Conservation (phyloP, 441 rosid genomes). For the Jatropha multifida region DNA sequence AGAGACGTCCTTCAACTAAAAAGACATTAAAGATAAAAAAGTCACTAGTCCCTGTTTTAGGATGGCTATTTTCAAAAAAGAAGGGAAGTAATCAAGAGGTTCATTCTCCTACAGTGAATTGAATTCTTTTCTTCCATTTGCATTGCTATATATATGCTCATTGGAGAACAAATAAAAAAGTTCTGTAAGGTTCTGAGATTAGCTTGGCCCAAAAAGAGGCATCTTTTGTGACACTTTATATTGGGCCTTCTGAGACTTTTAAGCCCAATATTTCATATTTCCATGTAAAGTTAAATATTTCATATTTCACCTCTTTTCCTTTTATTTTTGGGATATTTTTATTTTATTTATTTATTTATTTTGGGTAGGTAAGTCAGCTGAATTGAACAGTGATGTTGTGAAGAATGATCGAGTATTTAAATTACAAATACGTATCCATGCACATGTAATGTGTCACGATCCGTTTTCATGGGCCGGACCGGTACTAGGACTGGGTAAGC, state of each 20-base stretch:
- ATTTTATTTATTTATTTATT: not conserved
- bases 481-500: too few relatives aligned
- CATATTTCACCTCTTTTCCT: too few relatives aligned
- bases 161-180: too few relatives aligned
- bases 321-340: not conserved
- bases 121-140: too few relatives aligned
- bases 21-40: conserved; percentile 34
- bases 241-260: not conserved
- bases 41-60: conserved; percentile 40
- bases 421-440: conserved; percentile 2
- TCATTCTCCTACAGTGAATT: conserved; percentile 1
- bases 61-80: conserved; percentile 57
- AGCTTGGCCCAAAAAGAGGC: not conserved
- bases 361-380: conserved; percentile 20
- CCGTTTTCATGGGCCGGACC: too few relatives aligned
- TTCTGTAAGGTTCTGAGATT: not conserved
- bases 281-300: too few relatives aligned
- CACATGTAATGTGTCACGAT: too few relatives aligned
- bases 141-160: too few relatives aligned
- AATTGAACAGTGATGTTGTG: conserved; percentile 20
- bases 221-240: too few relatives aligned
- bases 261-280: not conserved
- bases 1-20: conserved; percentile 19
- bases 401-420: not conserved
- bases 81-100: conserved; percentile 21